A percentile compares a stretch with the other conserved stretches of the same genome.
Conservation (phyloP, 441 rosid species). For the Cnidoscolus chayamansa region DNA sequence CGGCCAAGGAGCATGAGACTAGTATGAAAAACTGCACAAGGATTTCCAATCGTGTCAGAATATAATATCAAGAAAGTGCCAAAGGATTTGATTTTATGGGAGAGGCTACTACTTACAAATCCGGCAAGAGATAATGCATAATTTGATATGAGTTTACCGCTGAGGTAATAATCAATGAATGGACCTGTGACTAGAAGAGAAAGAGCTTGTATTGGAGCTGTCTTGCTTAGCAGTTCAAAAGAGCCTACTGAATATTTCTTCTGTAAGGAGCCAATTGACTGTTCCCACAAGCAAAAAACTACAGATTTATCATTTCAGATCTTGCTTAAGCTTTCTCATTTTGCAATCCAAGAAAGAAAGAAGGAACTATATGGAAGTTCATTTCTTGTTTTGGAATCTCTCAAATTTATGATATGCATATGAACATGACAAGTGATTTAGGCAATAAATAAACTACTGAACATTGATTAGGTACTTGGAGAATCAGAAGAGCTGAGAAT, state of each 20-base stretch:
- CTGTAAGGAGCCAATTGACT: conserved; percentile 91
- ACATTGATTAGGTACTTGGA: too few species aligned
- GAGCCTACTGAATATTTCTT: conserved; percentile 88
- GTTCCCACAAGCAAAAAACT: conserved; percentile 10
- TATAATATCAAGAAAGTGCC: too few species aligned
- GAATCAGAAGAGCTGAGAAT: too few species aligned
- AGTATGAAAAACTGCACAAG: conserved; percentile 61
- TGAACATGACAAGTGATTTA: too few species aligned
- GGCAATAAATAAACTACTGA: too few species aligned
- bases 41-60: not conserved
- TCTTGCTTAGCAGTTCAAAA: conserved; percentile 90
- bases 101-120: conserved; percentile 42
- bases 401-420: too few species aligned
- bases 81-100: not conserved
- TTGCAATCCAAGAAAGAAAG: too few species aligned
- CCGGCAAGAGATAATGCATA: conserved; percentile 68
- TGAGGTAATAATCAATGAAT: conserved; percentile 66
- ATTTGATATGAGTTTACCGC: conserved; percentile 50
- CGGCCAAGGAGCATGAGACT: conserved; percentile 74
- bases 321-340: too few species aligned
- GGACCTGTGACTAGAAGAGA: conserved; percentile 48
- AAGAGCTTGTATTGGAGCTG: conserved; percentile 75
- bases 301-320: too few species aligned
- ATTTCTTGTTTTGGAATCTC: too few species aligned
- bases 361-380: too few species aligned